Percentiles rank a stretch among this genome's conserved stretches.
Conservation (phyloP, 2,329 filamentous ascomycete species). For the Mollisiaceae sp. region DNA sequence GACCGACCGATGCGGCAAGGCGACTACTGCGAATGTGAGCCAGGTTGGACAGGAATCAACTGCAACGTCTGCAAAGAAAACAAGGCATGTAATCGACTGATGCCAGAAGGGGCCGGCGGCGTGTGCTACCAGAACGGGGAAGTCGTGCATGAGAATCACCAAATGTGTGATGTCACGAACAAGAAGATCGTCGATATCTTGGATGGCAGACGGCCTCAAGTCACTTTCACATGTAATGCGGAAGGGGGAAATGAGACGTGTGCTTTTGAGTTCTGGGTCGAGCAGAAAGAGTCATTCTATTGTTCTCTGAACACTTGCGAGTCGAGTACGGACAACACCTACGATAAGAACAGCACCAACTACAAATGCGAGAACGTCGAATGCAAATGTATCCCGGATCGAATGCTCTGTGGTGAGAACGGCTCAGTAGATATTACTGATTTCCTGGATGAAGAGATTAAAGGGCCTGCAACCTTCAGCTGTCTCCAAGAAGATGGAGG, state of each 20-base stretch:
- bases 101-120: constrained; percentile 80
- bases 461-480: constrained; percentile 84
- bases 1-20: constrained; percentile 77
- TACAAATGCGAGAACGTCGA: constrained; percentile 86
- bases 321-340: constrained; percentile 71
- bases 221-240: constrained; percentile 89
- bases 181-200: constrained; percentile 88
- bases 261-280: constrained; percentile 84
- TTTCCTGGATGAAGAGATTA: constrained; percentile 82
- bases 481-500: constrained; percentile 71
- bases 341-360: constrained; percentile 76
- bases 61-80: constrained; percentile 93
- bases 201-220: constrained; percentile 84
- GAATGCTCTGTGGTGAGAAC: constrained; percentile 91
- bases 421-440: constrained; percentile 92
- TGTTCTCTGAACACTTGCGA: constrained; percentile 84
- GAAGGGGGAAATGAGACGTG: constrained; percentile 68
- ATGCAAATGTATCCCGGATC: constrained; percentile 86
- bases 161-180: constrained; percentile 98
- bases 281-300: constrained; percentile 93
- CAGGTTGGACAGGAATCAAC: constrained; percentile 96
- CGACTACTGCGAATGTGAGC: constrained; percentile 80
- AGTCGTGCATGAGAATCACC: constrained; percentile 92
- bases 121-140: constrained; percentile 92
- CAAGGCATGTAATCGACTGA: constrained; percentile 83